A percentile compares a stretch with the other conserved stretches of the same genome.
phyloP scores from a whole-genome alignment of 352 stramenopile genomes.

The Phytophthora citrophthora region DNA sequence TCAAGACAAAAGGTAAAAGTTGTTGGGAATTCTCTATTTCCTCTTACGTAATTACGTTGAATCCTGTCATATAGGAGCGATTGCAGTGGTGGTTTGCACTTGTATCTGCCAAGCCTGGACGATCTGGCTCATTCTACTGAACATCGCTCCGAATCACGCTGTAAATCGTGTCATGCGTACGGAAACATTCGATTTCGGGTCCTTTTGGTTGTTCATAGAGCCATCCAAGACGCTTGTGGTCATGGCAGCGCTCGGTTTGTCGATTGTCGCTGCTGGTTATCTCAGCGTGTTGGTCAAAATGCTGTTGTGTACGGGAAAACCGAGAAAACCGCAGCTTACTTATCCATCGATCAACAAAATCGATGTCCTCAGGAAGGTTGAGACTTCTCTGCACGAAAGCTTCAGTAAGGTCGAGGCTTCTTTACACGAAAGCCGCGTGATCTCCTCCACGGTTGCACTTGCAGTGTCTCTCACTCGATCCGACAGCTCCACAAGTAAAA shows the following conservation, averaged over 20 bases:
- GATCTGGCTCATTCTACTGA: conserved; percentile 29
- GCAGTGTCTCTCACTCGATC: neutral
- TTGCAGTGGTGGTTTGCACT: neutral
- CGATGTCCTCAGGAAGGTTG: neutral
- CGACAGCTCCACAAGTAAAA: conserved; percentile 6
- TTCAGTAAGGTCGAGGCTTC: neutral
- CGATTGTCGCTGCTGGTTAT: conserved; percentile 12
- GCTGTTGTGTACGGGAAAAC: neutral
- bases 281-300: conserved; percentile 7
- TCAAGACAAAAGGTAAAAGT: neutral
- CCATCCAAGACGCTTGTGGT: conserved; percentile 2
- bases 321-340: neutral
- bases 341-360: neutral
- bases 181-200: conserved; percentile 19
- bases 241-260: conserved; percentile 5
- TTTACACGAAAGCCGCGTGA: neutral
- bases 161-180: conserved; percentile 35
- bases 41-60: no score
- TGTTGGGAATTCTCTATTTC: no score
- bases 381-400: neutral
- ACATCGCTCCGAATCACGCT: conserved; percentile 15
- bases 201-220: conserved; percentile 33
- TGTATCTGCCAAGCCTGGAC: conserved; percentile 19
- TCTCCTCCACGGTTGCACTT: neutral
- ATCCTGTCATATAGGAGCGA: neutral